These are phyloP conservation scores for Chlorella ohadii DNA, from an alignment of 139 green algal genomes.

Conservation along the genomic window DNA sequence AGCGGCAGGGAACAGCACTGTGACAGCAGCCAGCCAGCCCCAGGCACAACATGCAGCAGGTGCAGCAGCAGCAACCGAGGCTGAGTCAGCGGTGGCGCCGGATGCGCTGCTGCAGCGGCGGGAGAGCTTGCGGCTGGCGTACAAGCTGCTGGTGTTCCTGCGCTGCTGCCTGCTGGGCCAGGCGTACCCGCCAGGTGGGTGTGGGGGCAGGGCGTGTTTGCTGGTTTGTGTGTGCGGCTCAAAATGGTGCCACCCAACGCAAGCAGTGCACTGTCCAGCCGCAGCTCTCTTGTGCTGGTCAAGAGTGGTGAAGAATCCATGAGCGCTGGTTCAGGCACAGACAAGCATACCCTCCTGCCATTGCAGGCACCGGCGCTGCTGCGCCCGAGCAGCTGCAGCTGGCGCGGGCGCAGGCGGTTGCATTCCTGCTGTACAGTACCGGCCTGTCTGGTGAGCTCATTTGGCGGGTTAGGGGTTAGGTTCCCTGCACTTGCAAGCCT, in stretches of 20 bases:
- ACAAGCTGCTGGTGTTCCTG: slow-evolving; percentile 82
- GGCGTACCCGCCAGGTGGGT: slow-evolving; percentile 54
- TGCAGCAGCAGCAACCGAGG: background rate
- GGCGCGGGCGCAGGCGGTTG: slow-evolving; percentile 45
- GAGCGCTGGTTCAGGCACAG: too few relatives aligned
- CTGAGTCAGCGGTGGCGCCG: too few relatives aligned
- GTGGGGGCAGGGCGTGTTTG: too few relatives aligned
- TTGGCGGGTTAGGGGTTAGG: background rate
- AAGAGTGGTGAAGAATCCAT: too few relatives aligned
- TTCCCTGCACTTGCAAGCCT: background rate
- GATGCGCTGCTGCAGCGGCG: background rate
- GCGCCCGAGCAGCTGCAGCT: slow-evolving; percentile 6
- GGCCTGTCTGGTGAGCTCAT: background rate
- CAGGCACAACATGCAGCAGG: too few relatives aligned
- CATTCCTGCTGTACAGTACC: slow-evolving; percentile 52
- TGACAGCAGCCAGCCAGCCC: too few relatives aligned
- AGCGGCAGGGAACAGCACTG: too few relatives aligned
- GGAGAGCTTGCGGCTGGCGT: slow-evolving; percentile 41
- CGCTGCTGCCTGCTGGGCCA: slow-evolving; percentile 54
- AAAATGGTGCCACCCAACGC: too few relatives aligned
- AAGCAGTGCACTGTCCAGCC: too few relatives aligned
- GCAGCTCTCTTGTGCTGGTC: too few relatives aligned
- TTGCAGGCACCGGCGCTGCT: background rate
- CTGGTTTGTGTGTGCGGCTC: too few relatives aligned
- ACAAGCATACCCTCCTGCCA: background rate